Evolutionary conservation across 306 rosid genomes (phyloP).

Genomic region (Morella rubra): DNA sequence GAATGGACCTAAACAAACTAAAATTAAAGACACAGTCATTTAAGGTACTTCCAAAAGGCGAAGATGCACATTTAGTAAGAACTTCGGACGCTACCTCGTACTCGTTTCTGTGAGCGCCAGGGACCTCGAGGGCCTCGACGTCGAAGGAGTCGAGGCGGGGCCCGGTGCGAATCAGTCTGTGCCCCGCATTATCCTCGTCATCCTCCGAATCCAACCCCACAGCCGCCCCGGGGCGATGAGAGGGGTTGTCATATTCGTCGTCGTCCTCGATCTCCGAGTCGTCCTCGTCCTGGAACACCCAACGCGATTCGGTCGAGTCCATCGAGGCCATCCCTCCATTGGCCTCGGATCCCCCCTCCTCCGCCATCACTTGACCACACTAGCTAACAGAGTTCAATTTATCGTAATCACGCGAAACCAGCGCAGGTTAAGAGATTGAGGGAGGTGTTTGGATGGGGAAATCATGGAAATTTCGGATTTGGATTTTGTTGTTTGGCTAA

Average conservation of each 20-base stretch:
- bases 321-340: slow-evolving; percentile 35
- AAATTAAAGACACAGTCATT: not conserved
- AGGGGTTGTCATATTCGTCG: slow-evolving; percentile 21
- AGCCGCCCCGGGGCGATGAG: slow-evolving; percentile 14
- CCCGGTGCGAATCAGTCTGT: slow-evolving; percentile 85
- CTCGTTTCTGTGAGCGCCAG: slow-evolving; percentile 69
- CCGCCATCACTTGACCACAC: slow-evolving; percentile 32
- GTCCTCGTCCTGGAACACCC: slow-evolving; percentile 65
- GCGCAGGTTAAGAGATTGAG: not conserved
- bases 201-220: slow-evolving; percentile 68
- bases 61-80: not conserved
- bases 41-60: not conserved
- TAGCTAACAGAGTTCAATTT: not conserved
- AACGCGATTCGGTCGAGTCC: slow-evolving; percentile 58
- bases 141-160: slow-evolving; percentile 93
- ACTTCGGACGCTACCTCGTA: slow-evolving; percentile 52
- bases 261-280: slow-evolving; percentile 47
- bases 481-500: not conserved
- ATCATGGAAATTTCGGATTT: not conserved
- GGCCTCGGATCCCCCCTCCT: slow-evolving; percentile 35
- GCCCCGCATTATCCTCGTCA: slow-evolving; percentile 78
- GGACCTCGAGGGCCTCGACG: slow-evolving; percentile 97
- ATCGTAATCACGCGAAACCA: not conserved
- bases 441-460: not conserved
- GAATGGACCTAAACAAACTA: not conserved